Conservation (phyloP, 1,284 basidiomycete species). For the Inonotus hispidus region DNA sequence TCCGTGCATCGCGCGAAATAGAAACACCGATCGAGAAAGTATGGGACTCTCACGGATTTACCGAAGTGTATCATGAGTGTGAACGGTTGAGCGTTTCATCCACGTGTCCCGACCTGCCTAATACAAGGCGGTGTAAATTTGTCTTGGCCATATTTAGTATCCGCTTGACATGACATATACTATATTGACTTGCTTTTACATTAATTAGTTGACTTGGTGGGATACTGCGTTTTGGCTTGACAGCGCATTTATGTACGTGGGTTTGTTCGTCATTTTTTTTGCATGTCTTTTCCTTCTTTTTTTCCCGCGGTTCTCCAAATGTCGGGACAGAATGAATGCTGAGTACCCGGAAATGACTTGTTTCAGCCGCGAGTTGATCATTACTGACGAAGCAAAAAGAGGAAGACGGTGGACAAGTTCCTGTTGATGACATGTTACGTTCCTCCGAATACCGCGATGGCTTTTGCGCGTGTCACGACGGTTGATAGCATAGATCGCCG, state of each 20-base stretch:
- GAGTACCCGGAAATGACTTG: background rate
- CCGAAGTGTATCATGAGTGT: conserved; percentile 49
- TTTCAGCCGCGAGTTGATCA: conserved; percentile 47
- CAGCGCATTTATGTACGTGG: conserved; percentile 58
- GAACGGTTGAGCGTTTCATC: background rate
- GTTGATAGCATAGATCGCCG: conserved; percentile 49
- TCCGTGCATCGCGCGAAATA: conserved; percentile 36
- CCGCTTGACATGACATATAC: no score
- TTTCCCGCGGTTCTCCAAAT: background rate
- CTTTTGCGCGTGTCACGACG: conserved; percentile 37
- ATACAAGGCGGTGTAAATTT: no score
- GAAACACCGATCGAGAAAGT: conserved; percentile 44
- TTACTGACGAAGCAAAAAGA: conserved; percentile 42
- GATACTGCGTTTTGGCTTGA: background rate
- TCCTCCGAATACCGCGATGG: conserved; percentile 46
- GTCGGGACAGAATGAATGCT: background rate
- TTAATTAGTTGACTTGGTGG: no score
- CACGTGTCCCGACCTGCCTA: background rate
- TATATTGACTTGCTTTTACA: no score
- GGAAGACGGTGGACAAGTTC: conserved; percentile 39
- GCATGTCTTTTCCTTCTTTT: background rate
- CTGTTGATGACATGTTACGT: conserved; percentile 50
- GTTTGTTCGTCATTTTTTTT: background rate
- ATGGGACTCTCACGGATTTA: conserved; percentile 45
- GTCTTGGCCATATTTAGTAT: no score